Conservation (phyloP, 2,329 filamentous ascomycete species). For the Amauroascus verrucosus region DNA sequence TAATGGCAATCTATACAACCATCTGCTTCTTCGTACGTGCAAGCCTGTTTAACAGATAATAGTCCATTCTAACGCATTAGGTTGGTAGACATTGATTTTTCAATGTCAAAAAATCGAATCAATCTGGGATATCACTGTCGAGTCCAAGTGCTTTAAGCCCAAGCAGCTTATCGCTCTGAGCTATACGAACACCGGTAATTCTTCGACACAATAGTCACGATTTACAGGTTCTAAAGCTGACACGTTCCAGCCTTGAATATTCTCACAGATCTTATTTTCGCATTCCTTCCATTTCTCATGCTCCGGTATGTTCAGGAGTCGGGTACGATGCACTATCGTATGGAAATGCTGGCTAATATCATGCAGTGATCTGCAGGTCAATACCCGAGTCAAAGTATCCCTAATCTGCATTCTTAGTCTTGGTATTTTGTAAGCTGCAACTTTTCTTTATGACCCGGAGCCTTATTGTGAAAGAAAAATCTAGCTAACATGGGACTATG, state of each 20-base stretch:
- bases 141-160: not conserved
- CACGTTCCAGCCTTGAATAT: not conserved
- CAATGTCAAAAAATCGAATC: not conserved
- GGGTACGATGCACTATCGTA: too few species aligned
- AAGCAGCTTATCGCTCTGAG: not conserved
- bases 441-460: not conserved
- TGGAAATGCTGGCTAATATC: not conserved
- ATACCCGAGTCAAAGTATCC: not conserved
- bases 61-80: not conserved
- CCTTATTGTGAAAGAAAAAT: not conserved
- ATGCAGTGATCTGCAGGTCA: not conserved
- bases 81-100: not conserved
- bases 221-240: not conserved
- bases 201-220: not conserved
- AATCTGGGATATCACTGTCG: not conserved
- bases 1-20: not conserved
- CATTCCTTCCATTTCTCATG: not conserved
- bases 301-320: not conserved
- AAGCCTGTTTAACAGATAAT: not conserved
- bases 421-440: not conserved
- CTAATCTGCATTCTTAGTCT: not conserved
- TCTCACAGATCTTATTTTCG: not conserved
- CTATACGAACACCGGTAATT: not conserved
- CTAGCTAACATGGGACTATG: not conserved
- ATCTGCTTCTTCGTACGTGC: slow-evolving; percentile 1